Evolutionary conservation across 345 rosid genomes (phyloP), one percentile per base, ranked within the genome.

Genomic region (Moricandia moricandioides): DNA sequence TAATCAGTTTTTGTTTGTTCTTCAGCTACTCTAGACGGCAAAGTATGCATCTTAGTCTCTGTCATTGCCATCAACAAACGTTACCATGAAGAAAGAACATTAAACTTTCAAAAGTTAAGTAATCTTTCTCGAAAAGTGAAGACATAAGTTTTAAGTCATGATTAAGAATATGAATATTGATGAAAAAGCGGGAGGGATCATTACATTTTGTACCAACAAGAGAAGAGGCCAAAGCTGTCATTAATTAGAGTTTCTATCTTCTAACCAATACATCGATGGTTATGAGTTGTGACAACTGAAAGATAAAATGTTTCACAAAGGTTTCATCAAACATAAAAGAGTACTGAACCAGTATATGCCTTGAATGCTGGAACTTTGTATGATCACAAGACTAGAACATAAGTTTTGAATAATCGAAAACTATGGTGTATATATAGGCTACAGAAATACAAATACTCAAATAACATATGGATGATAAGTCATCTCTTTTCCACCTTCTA

Each of bases 61-160:
- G 73, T 78, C 69, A 61, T 51, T 60, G 63, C 45, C 77, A 67
- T 40, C 78, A 72, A 67, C 73, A 72, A 67, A 78, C 81, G 73
- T 72, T 72, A 78, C 68, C 70, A 72, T 72, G 81, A 78, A 72
- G 69, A 72, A 67, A 73, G 73, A 78, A 71, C 81, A 71, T 77
- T 58, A 65, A 77, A 71, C 76, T 77, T 77, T 77, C 47, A 65
- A 77, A 65, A 71, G 80, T 35, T 34, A 13, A 33, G 67, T 56
- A 60, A 71, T 65, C 52, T 47, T 76, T 71, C 62, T 71, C 47
- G 4, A 58, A 77, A 77, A 71, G 80, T 65, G 59, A 27, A 65
- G 80, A 58, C 40, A 66, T 63, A 55, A 63, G 65, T 57, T 71
- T 71, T 4, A 65, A 35, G 68, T 71, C 72, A 77, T 77, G 72